Conservation (phyloP, 345 rosid species). For the Eutrema heterophyllum region DNA sequence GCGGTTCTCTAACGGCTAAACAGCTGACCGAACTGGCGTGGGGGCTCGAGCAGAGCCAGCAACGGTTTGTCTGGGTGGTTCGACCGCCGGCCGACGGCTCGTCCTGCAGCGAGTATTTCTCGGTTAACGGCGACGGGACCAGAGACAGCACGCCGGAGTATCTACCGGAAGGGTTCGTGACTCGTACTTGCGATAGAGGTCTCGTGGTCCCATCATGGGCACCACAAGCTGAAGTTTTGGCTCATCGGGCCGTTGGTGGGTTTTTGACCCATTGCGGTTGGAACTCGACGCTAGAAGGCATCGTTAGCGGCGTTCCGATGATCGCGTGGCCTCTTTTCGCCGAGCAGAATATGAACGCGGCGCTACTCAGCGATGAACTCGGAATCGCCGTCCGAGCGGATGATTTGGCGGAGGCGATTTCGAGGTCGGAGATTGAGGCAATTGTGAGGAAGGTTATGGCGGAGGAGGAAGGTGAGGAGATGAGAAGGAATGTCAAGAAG, state of each 20-base stretch:
- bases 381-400: constrained; percentile 38
- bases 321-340: constrained; percentile 56
- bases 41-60: constrained; percentile 62
- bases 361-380: constrained; percentile 44
- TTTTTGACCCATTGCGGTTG: constrained; percentile 72
- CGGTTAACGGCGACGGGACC: not conserved
- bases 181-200: constrained; percentile 35
- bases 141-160: constrained; percentile 21
- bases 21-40: constrained; percentile 59
- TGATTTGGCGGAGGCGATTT: constrained; percentile 12
- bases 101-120: constrained; percentile 30
- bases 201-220: constrained; percentile 52
- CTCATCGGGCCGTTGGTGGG: constrained; percentile 59
- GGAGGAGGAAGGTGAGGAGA: constrained; percentile 36
- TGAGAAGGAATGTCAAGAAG: constrained; percentile 42
- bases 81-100: constrained; percentile 36
- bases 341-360: constrained; percentile 50
- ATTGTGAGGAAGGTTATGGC: constrained; percentile 43
- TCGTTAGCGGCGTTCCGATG: constrained; percentile 45
- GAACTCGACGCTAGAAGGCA: constrained; percentile 64
- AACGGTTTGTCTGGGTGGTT: constrained; percentile 60
- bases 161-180: constrained; percentile 54
- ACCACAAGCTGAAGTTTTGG: constrained; percentile 50
- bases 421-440: constrained; percentile 43
- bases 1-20: constrained; percentile 46